These are phyloP conservation scores for Chaetomium sp. DNA, from an alignment of 2,329 filamentous ascomycete species.

Conservation along the genomic window DNA sequence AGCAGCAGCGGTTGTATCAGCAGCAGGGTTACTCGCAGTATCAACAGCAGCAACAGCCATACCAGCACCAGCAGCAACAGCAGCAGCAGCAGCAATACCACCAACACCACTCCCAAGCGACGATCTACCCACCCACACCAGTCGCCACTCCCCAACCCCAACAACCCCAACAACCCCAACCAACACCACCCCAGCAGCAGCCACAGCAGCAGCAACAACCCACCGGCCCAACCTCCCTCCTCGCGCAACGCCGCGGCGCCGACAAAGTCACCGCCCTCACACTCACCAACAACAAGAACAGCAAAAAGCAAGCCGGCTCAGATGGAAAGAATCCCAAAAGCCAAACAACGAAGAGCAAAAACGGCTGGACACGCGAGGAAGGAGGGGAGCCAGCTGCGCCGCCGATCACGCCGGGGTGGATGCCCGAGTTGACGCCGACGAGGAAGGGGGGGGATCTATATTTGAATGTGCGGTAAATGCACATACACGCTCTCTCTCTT, in stretches of 20 bases:
- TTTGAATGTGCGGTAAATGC: conserved; percentile 43
- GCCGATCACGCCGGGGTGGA: conserved; percentile 51
- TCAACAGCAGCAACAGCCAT: background rate
- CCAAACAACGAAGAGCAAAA: background rate
- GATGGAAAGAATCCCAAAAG: background rate
- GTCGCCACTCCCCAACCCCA: conserved; percentile 8
- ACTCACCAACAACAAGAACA: conserved; percentile 19
- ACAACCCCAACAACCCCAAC: background rate
- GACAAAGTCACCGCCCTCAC: conserved; percentile 43
- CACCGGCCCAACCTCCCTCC: conserved; percentile 34
- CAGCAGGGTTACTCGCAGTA: background rate
- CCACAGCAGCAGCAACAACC: background rate
- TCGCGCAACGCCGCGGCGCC: conserved; percentile 46
- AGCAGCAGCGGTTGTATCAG: background rate
- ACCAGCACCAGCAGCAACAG: background rate
- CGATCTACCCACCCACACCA: conserved; percentile 3
- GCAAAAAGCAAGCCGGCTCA: background rate
- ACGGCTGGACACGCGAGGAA: conserved; percentile 10
- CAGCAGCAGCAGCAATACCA: background rate
- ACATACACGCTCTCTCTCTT: background rate
- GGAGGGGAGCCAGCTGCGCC: conserved; percentile 19
- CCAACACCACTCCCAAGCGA: background rate
- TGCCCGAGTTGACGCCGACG: conserved; percentile 60
- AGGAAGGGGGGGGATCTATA: conserved; percentile 60
- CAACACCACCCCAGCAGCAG: conserved; percentile 12